Conservation (phyloP, 371 early-diverging fungal species). For the Gilbertella persicaria region DNA sequence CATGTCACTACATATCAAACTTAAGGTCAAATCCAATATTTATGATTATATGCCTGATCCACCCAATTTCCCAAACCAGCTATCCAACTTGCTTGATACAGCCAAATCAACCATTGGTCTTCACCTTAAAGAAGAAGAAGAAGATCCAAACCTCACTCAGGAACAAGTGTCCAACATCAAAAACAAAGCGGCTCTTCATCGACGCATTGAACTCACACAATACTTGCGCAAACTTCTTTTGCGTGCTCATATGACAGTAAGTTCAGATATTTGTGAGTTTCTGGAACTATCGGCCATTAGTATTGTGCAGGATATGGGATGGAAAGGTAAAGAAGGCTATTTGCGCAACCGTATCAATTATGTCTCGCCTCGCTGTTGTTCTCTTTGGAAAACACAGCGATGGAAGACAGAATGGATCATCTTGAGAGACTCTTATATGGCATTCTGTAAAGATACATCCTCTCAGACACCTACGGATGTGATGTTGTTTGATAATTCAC, state of each 20-base stretch:
- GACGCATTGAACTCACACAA: constrained; percentile 57
- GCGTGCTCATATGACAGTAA: constrained; percentile 63
- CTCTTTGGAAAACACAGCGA: constrained; percentile 27
- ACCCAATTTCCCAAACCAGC: constrained; percentile 49
- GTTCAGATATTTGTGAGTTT: constrained; percentile 80
- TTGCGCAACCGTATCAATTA: constrained; percentile 59
- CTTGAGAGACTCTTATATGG: constrained; percentile 55
- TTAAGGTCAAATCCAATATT: constrained; percentile 54
- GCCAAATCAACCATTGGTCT: constrained; percentile 40
- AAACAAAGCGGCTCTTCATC: constrained; percentile 8
- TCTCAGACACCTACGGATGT: constrained; percentile 67
- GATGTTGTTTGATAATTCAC: constrained; percentile 68
- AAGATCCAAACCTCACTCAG: not conserved
- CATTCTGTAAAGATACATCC: constrained; percentile 53
- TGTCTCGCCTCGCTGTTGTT: constrained; percentile 40
- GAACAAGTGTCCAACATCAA: not conserved
- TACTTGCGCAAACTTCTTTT: constrained; percentile 64
- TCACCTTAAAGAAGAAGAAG: constrained; percentile 24
- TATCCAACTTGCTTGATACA: constrained; percentile 43
- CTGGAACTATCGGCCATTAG: constrained; percentile 77
- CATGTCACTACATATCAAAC: constrained; percentile 62
- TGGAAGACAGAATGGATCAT: constrained; percentile 77
- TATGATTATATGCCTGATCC: constrained; percentile 43
- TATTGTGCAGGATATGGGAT: constrained; percentile 78
- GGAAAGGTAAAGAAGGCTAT: constrained; percentile 87